These are phyloP conservation scores for Euphrasia arctica DNA, from an alignment of 305 asterid genomes.

Conservation along the genomic window DNA sequence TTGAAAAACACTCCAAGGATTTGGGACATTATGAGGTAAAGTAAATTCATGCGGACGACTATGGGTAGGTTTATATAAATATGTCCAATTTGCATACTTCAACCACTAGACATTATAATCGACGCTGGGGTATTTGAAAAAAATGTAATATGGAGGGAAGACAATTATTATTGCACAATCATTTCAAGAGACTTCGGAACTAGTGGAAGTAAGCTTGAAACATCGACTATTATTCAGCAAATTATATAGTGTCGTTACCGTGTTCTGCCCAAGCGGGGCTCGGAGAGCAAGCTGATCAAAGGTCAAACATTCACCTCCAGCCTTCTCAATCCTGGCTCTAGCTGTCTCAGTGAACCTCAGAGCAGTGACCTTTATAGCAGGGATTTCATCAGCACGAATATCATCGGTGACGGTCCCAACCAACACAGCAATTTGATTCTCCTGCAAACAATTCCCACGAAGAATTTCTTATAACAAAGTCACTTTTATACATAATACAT, in stretches of 20 bases:
- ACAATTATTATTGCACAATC: too few species aligned
- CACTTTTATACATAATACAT: too few species aligned
- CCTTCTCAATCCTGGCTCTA: constrained; percentile 94
- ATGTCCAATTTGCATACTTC: too few species aligned
- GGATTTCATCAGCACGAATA: constrained; percentile 61
- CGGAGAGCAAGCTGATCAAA: constrained; percentile 91
- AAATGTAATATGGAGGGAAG: too few species aligned
- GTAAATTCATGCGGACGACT: too few species aligned
- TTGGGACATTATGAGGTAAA: too few species aligned
- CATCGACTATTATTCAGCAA: not conserved
- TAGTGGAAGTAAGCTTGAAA: not conserved
- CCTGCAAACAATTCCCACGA: constrained; percentile 33
- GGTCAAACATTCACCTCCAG: constrained; percentile 93
- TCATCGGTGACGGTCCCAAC: constrained; percentile 89
- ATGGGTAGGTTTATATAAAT: too few species aligned
- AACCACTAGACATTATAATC: too few species aligned
- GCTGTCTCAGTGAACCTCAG: constrained; percentile 85
- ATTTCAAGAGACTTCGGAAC: too few species aligned
- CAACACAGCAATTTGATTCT: constrained; percentile 73
- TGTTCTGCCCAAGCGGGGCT: constrained; percentile 96
- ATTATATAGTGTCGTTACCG: constrained; percentile 35
- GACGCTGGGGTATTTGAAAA: too few species aligned
- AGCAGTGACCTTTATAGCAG: constrained; percentile 71
- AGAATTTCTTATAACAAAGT: too few species aligned
- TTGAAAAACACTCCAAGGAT: too few species aligned